Conservation (phyloP, 257 asterid genomes). For the Penstemon eatonii region DNA sequence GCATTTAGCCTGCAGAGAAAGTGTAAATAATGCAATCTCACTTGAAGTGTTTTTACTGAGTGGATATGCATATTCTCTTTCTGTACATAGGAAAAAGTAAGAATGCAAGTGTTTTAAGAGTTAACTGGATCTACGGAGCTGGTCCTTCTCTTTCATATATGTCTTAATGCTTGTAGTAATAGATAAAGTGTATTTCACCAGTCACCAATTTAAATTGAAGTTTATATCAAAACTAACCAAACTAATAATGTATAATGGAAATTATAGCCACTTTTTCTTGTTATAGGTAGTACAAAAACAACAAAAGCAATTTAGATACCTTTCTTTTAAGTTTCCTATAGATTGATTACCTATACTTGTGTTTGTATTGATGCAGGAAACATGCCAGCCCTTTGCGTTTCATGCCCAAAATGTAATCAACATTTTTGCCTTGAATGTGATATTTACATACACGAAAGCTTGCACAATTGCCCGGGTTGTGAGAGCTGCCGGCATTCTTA, state of each 20-base stretch:
- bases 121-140: background rate
- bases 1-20: background rate
- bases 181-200: background rate
- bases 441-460: slow-evolving; percentile 92
- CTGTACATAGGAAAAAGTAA: background rate
- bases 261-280: background rate
- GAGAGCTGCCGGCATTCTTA: slow-evolving; percentile 72
- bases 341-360: background rate
- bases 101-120: background rate
- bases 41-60: slow-evolving; percentile 1
- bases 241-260: background rate
- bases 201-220: background rate
- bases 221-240: background rate
- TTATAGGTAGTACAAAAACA: background rate
- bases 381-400: slow-evolving; percentile 57
- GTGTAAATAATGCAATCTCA: background rate
- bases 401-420: slow-evolving; percentile 88
- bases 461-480: slow-evolving; percentile 98
- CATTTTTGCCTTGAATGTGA: slow-evolving; percentile 92
- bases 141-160: background rate
- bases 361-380: slow-evolving; percentile 55
- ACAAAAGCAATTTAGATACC: background rate
- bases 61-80: background rate
- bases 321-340: background rate
- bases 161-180: background rate